Evolutionary conservation across 495 filamentous ascomycete species (phyloP), one percentile per base, ranked within the genome.

Genomic region (Aspergillus ellipticus): DNA sequence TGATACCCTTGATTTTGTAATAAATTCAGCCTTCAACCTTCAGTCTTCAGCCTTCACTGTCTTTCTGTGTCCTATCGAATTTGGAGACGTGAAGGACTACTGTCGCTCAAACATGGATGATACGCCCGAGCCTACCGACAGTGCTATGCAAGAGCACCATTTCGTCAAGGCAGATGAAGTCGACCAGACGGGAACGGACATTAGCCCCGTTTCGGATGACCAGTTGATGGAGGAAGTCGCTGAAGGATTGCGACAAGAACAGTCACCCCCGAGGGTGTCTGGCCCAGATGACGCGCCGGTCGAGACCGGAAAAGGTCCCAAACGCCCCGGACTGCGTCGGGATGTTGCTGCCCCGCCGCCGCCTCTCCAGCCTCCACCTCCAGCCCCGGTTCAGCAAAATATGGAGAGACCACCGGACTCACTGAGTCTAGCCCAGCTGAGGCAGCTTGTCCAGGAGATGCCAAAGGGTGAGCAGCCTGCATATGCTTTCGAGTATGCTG

Each of bases 401-500:
- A 37, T 55, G 28, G 68, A 70, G 17, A 75, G 78, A 47, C 75
- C 82, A 3, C 75, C 83, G 20, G 90, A 94, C 68, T 96, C 89
- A 15, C 77, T 96, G 43, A 96, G 88, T 47, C 75, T 96, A 42
- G 81, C 85, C 55, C 90, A 98, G 71, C 75, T 98, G 53, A 83
- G 82, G 55, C 82, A 82, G 52, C 79, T 98, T 20, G 89, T 96
- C 2, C 85, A 85, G 51, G 88, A 95, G 49, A 85, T 96, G 63
- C 90, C 90, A 1, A 85, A 81, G 63, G 66, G 76, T 24, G 88
- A 96, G 67, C 82, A 89, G 53, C 84, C 85, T 45, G 89, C 90
- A n/a, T 98, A 98, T 75, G 90, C 92, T 48, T 98, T 94, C 69
- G 82, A 84, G 63, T 97, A 97, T 74, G 76, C 82, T n/a, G 90